Evolutionary conservation across 2,329 filamentous ascomycete species (phyloP), one percentile per base, ranked within the genome.

Genomic region (Metarhizium brunneum): DNA sequence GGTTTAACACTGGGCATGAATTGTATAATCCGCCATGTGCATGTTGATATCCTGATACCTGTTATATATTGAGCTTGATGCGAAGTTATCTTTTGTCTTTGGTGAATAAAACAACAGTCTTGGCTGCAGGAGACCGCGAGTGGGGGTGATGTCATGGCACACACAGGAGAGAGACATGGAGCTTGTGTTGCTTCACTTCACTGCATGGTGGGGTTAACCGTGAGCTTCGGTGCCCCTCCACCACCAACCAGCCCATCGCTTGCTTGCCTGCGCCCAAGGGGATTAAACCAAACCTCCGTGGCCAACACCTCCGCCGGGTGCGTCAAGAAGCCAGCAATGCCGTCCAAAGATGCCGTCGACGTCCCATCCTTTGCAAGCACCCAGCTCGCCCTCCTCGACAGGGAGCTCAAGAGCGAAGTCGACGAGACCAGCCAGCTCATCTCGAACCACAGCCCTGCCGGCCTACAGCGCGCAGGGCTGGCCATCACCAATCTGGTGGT

Each of bases 401-500:
- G 75, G 53, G 90, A 95, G 70, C 83, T 90, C 35, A 77, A 84
- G 63, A 83, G 84, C 64, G 89, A 94, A 69, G 76, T 90, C 51
- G 74, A 80, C 50, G 86, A 90, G 70, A 90, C 86, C 25, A 79
- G 83, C 61, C 72, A 77, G 45, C 81, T 91, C 56, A 80, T 91
- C 57, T 78, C 83, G 48, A 80, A 80, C 49, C 82, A 87, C 68
- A 83, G 85, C 50, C 89, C 90, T 4, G 74, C 80, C 0, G 77
- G 82, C 1, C 82, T 95, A 13, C 82, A 89, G 66, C 84, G 87
- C 57, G 87, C 87, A 6, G 90, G 90, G n/a, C 78, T 90, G 45
- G 90, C 90, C 36, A 77, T 94, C 63, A 83, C 84, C 16, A 92
- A 92, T 69, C 82, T 97, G 8, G 74, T 82, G 36, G 75, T 95